phyloP scores from a whole-genome alignment of 106 monocot species.

The Acanthochlamys bracteata region DNA sequence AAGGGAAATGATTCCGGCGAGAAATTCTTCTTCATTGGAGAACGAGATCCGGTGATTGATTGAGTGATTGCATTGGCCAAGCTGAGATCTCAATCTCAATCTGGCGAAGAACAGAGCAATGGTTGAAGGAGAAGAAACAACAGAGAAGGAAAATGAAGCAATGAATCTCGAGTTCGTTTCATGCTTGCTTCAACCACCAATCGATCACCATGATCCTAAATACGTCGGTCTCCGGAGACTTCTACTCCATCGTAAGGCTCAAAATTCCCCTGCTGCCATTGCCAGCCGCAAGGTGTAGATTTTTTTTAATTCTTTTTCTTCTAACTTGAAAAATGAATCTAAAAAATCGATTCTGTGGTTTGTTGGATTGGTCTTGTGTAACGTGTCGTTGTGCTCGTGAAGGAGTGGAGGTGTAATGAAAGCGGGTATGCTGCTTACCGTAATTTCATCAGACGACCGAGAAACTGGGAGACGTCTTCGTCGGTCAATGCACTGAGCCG shows the following conservation, averaged over 20 bases:
- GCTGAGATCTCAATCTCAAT: no score
- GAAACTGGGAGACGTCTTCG: constrained; percentile 76
- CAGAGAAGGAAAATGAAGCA: background rate
- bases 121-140: constrained; percentile 16
- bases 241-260: constrained; percentile 58
- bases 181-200: constrained; percentile 79
- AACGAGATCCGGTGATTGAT: no score
- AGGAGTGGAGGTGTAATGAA: constrained; percentile 96
- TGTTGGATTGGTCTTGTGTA: background rate
- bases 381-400: constrained; percentile 1
- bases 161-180: constrained; percentile 44
- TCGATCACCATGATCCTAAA: constrained; percentile 35
- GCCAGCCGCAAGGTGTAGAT: constrained; percentile 41
- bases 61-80: no score
- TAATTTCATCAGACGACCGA: constrained; percentile 58
- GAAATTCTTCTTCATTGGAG: no score
- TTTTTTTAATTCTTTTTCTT: background rate
- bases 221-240: constrained; percentile 71
- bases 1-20: no score
- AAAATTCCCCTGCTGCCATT: constrained; percentile 20
- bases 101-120: constrained; percentile 1
- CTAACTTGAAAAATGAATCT: no score
- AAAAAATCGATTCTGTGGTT: no score
- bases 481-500: constrained; percentile 22
- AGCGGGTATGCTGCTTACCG: constrained; percentile 79